These are phyloP conservation scores for Rhizophagus prolifer DNA, from an alignment of 192 early-diverging fungal genomes.

Conservation along the genomic window DNA sequence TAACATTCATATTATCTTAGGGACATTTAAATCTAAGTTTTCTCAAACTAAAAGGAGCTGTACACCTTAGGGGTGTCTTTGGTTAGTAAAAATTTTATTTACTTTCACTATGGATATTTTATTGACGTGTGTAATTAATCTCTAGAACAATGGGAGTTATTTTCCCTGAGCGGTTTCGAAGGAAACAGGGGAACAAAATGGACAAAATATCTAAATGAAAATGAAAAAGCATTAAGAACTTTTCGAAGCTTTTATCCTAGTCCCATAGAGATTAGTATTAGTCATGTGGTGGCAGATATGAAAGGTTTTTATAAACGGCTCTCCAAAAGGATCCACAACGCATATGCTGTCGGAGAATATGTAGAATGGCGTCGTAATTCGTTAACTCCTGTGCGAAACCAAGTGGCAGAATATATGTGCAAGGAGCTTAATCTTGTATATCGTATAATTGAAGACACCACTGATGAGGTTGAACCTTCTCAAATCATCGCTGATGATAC, in stretches of 20 bases:
- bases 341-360: neutral
- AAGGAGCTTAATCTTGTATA: neutral
- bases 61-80: slow-evolving; percentile 9
- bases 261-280: neutral
- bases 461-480: too few relatives aligned
- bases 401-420: neutral
- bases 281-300: neutral
- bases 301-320: neutral
- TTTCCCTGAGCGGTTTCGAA: too few relatives aligned
- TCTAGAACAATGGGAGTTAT: slow-evolving; percentile 1
- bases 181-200: too few relatives aligned
- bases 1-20: neutral
- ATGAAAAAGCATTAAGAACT: neutral
- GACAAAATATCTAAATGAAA: too few relatives aligned
- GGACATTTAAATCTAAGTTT: neutral
- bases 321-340: neutral
- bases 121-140: neutral
- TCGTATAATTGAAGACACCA: too few relatives aligned
- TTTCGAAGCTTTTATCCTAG: neutral
- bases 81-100: slow-evolving; percentile 15
- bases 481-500: too few relatives aligned
- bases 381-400: neutral
- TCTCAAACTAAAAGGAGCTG: slow-evolving; percentile 4
- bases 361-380: neutral
- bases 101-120: neutral